Percentiles rank a stretch among this genome's conserved stretches.
These are phyloP conservation scores for Trametes versicolor DNA, from an alignment of 1,284 basidiomycete genomes.

Conservation along the genomic window DNA sequence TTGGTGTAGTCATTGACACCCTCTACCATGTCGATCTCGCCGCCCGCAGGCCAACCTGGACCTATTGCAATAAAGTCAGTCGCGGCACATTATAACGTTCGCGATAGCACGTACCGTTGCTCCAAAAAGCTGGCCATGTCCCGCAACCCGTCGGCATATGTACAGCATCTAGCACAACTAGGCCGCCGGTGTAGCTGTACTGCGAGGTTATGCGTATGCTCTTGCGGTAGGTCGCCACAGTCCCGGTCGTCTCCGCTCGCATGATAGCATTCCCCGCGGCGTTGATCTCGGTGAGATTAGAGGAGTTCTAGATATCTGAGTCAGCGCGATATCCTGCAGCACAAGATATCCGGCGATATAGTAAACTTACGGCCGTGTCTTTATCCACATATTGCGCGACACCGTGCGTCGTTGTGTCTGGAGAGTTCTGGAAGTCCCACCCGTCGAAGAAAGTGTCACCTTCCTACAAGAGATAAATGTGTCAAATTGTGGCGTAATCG, in stretches of 20 bases:
- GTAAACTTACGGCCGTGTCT: constrained; percentile 59
- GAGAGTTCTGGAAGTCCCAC: constrained; percentile 77
- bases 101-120: constrained; percentile 47
- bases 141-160: constrained; percentile 94
- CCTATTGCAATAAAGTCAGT: constrained; percentile 44
- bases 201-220: constrained; percentile 82
- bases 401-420: constrained; percentile 83
- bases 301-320: constrained; percentile 50
- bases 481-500: not conserved
- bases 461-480: constrained; percentile 48
- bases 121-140: constrained; percentile 80
- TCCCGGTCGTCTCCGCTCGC: constrained; percentile 83
- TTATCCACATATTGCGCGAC: constrained; percentile 67
- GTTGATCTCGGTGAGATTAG: constrained; percentile 69
- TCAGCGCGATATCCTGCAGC: constrained; percentile 6
- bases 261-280: constrained; percentile 79
- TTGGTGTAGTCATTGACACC: constrained; percentile 81
- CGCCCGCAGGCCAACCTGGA: constrained; percentile 77
- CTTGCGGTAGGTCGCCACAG: constrained; percentile 70
- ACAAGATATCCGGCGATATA: constrained; percentile 19
- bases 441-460: constrained; percentile 81
- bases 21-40: constrained; percentile 91
- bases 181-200: constrained; percentile 68
- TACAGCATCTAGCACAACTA: constrained; percentile 85
- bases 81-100: too few species aligned